Base-by-base conservation (phyloP, 2,329 filamentous ascomycete species). In the Erysiphe pulchra region DNA sequence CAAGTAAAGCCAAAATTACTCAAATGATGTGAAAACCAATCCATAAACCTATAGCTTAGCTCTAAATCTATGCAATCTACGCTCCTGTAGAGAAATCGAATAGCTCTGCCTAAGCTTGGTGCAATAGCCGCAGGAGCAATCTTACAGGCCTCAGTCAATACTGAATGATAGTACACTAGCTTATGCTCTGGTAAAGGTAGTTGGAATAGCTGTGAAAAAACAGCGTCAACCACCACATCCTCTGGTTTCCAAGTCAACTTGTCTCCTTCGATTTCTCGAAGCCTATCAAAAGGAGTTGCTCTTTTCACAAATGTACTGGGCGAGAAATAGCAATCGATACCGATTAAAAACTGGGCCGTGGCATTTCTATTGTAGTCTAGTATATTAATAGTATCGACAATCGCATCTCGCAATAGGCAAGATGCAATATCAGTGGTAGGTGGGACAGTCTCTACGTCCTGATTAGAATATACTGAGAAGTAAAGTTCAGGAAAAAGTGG, bases 1-100 rank as follows among this genome's bases (percentile, higher is more conserved):
- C 90, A 98, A 10, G 90, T 90, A 60, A 95, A 98, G 45, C 92
- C 90, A 59, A 98, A 98, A 64, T 98, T 98, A 64, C 86, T 94
- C 52, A 98, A 65, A 64, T 98, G 90, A 60, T 98, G 90, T 16
- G 87, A 74, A 58, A 98, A 98, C 90, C 90, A 98, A 60, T 95
- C 87, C 58, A 93, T 68, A 63, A 95, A 95, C 24, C 90, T 75
- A 56, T 86, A 80, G 47, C 68, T 71, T 39, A 98, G 65, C 62
- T 95, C 86, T 42, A 94, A 67, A 57, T 98, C 90, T 67, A 95
- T 76, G 2, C 70, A 72, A 48, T 84, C 77, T 10, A 82, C 67
- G 58, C 80, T 85, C 50, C 81, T 75, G 65, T 93, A 98, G 50
- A 94, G 67, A 56, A 80, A 92, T 46, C 90, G 75, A 54, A 98